Evolutionary conservation across 179 eudicot genomes (phyloP).

Genomic region (Sideroxylon spinosum): DNA sequence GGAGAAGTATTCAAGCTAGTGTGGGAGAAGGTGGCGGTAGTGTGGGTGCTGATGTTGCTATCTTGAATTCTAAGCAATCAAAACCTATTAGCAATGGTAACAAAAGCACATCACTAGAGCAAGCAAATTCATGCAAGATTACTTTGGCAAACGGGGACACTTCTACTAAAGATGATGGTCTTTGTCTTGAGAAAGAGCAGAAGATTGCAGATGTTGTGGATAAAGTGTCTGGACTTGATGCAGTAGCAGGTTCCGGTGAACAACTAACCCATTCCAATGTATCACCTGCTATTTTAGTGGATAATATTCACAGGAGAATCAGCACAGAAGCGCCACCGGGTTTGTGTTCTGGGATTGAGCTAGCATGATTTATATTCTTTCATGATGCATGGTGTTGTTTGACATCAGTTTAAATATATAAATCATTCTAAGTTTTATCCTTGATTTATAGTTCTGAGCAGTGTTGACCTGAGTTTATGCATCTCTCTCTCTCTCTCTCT

Average conservation of each 20-base stretch:
- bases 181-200: slow-evolving; percentile 28
- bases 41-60: slow-evolving; percentile 33
- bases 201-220: slow-evolving; percentile 31
- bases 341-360: slow-evolving; percentile 16
- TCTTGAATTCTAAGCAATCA: slow-evolving; percentile 36
- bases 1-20: slow-evolving; percentile 28
- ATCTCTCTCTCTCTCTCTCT: too few species aligned
- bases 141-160: slow-evolving; percentile 40
- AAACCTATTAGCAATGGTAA: slow-evolving; percentile 41
- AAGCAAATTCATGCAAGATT: slow-evolving; percentile 32
- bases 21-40: slow-evolving; percentile 38
- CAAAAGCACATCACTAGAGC: slow-evolving; percentile 33
- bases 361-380: neutral
- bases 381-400: neutral
- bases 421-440: neutral
- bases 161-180: slow-evolving; percentile 36
- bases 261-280: slow-evolving; percentile 30
- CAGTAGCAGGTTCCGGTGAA: slow-evolving; percentile 21
- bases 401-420: slow-evolving; percentile 2
- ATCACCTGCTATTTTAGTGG: slow-evolving; percentile 32
- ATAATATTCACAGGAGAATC: slow-evolving; percentile 30
- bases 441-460: too few species aligned
- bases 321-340: slow-evolving; percentile 30
- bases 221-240: slow-evolving; percentile 19
- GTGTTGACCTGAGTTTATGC: too few species aligned